A percentile compares a stretch with the other conserved stretches of the same genome.
Evolutionary conservation across 768 basidiomycete genomes (phyloP).

Genomic region (Amanita brunnescens): DNA sequence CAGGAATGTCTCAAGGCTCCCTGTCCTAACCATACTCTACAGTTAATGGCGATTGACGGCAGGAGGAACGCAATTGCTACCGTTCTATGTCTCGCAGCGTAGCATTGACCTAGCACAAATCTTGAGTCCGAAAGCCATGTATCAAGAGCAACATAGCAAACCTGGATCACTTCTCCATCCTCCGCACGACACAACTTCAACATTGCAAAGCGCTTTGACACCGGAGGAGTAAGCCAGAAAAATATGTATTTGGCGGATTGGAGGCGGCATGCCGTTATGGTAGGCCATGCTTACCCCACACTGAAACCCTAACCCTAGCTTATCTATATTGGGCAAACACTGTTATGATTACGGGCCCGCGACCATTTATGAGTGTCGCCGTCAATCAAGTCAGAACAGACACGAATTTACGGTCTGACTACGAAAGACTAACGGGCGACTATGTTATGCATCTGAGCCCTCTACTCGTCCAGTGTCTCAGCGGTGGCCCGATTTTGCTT

Average conservation of each 20-base stretch:
- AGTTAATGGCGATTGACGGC: constrained; percentile 5
- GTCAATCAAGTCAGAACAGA: no score
- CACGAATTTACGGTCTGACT: no score
- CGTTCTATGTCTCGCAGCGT: constrained; percentile 71
- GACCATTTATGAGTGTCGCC: neutral
- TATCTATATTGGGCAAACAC: constrained; percentile 4
- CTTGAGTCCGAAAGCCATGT: neutral
- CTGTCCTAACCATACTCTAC: constrained; percentile 32
- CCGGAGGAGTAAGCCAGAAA: neutral
- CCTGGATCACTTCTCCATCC: constrained; percentile 55
- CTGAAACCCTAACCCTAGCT: constrained; percentile 5
- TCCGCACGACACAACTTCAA: constrained; percentile 60
- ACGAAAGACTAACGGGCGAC: no score
- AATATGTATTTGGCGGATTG: neutral
- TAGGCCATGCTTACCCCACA: neutral
- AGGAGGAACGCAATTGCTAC: constrained; percentile 20
- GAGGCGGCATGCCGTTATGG: constrained; percentile 6
- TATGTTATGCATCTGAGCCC: neutral
- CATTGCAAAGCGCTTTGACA: constrained; percentile 27
- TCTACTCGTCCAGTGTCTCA: constrained; percentile 15
- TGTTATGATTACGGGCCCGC: neutral
- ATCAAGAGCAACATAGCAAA: constrained; percentile 15
- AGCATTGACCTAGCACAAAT: constrained; percentile 41
- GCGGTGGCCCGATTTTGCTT: constrained; percentile 50
- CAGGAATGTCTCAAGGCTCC: constrained; percentile 63